Base-by-base conservation (phyloP, 805 yeast species). In the Spathaspora gorwiae region DNA sequence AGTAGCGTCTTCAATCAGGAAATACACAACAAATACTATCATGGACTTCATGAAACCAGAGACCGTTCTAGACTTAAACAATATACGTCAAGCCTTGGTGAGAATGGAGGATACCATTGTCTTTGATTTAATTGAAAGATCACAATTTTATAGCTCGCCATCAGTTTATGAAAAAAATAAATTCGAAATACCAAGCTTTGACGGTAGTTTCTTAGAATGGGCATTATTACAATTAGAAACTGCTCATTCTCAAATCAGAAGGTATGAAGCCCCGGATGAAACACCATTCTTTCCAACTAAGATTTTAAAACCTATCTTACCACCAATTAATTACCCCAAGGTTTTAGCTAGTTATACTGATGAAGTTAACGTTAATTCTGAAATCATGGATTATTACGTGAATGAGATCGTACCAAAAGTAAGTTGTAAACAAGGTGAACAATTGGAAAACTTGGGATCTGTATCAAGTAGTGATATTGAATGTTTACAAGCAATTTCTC, bases 41-140 rank as follows among this genome's bases (percentile, higher is more conserved):
- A 89, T 90, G 96, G 95, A 90, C 66, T 90, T 90, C 64, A 76
- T 78, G 62, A 80, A 82, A 53, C 94, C 96, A 13, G 85, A 84
- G 40, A 79, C 95, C 0, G 96, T 88, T 6, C 75, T 94, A 42
- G 79, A 89, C 56, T 71, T 94, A 47, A 72, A 71, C 55, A 90
- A 94, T 66, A 94, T 94, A 56, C 81, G 99, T 50, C 82, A 79
- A 48, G 85, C 88, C 13, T 73, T 94, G 39, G 83, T 90, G 35
- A 80, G 96, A 44, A 89, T 94, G 97, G 99, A 94, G 61, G 98
- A 94, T 65, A 87, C 97, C 6, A 90, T 94, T 54, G 85, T 94
- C 49, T 94, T 90, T 73, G 87, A 84, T 46, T 78, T 94, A 54
- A 90, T 94, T 48, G 99, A 94, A 64, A 76, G 99, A 52, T 87